Base-by-base conservation (phyloP, 768 basidiomycete species). In the Lentinula sp. region DNA sequence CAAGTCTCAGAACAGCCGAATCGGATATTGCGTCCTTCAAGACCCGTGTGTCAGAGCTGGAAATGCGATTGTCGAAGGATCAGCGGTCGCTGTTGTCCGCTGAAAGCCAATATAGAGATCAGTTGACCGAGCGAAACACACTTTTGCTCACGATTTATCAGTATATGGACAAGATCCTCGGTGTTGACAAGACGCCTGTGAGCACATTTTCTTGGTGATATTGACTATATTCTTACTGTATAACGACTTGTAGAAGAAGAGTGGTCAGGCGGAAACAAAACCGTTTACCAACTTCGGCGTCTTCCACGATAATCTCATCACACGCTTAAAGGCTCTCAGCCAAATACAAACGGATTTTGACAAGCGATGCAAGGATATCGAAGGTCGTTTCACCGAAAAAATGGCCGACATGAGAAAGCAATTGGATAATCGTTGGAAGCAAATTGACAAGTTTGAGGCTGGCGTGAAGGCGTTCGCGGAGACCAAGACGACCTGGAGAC, bases 271-370 rank as follows among this genome's bases (percentile, higher is more conserved):
- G 0, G 91, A 94, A 71, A 92, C 93, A 0, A 95, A 94, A 68
- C 93, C 93, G 0, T 94, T 93, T 74, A 93, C 93, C 20, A 96
- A 96, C 73, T 97, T 98, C 68, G 77, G 83, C 64, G 88, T 94
- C 59, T 97, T 99, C 80, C 92, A 96, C 66, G 95, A 97, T 73
- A 95, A 94, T 66, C 84, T 99, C 23, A 89, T 97, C 68, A 84
- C 86, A 1, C 85, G 95, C 12, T 79, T 99, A 33, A 93, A 94
- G 68, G 79, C 86, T 0, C 82, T 98, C 61, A 89, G 85, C 58
- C 86, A 92, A 64, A 90, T 98, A 39, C 88, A 93, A 71, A 72
- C 82, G 35, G 87, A 93, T 66, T 97, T 96, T 68, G 95, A 98
- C 69, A 90, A 85, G 68, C 84, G 90, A 10, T 79, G 80, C 64